phyloP scores from a whole-genome alignment of 2,329 filamentous ascomycete species.

The Myriosclerotinia scirpicola region DNA sequence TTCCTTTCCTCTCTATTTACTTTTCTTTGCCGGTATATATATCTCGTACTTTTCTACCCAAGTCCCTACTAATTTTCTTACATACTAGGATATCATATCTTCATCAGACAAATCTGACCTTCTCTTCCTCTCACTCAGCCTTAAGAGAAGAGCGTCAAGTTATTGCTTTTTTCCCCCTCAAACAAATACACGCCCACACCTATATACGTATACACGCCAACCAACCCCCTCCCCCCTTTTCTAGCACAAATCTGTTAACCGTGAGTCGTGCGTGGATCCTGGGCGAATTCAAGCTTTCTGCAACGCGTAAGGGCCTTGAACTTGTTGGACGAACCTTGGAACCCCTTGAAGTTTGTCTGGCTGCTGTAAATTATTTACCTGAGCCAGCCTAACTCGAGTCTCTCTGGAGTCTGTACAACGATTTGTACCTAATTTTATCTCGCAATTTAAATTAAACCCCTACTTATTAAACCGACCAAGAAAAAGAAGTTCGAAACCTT shows the following conservation, averaged over 20 bases:
- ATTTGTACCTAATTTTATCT: not conserved
- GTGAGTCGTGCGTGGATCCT: constrained; percentile 3
- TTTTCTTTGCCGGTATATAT: not conserved
- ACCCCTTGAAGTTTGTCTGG: not conserved
- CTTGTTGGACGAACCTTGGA: no score
- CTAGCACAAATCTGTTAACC: no score
- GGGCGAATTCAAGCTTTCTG: constrained; percentile 22
- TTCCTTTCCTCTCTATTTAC: not conserved
- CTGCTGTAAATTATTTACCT: no score
- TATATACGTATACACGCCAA: no score
- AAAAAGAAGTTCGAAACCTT: constrained; percentile 6
- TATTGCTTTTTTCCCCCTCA: no score
- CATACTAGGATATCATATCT: not conserved
- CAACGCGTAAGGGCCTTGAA: constrained; percentile 1
- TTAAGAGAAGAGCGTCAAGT: no score
- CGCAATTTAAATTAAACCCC: not conserved
- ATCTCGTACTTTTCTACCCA: not conserved
- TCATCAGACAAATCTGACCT: not conserved
- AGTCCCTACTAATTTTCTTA: not conserved
- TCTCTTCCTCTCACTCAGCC: no score
- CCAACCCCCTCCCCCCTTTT: no score
- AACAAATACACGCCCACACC: not conserved
- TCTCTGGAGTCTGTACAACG: not conserved
- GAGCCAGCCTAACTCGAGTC: no score
- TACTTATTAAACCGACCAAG: not conserved